phyloP scores from a whole-genome alignment of 352 stramenopile species.

The Saprolegnia diclina region DNA sequence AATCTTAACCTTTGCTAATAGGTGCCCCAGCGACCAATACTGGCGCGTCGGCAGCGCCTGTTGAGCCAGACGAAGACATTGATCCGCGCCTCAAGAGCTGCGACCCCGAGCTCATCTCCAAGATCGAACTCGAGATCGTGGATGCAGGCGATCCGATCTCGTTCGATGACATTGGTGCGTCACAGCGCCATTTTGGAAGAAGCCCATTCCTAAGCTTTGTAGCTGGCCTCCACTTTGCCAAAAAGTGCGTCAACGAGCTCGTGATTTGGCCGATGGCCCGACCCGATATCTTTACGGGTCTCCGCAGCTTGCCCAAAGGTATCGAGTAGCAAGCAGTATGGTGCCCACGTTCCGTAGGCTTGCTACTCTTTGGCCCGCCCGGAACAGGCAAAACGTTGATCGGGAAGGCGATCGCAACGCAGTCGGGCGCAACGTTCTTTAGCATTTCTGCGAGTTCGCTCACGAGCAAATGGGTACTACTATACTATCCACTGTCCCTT shows the following conservation, averaged over 20 bases:
- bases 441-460: slow-evolving; percentile 98
- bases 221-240: slow-evolving; percentile 95
- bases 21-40: background rate
- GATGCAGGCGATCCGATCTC: slow-evolving; percentile 88
- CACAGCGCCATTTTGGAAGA: too few species aligned
- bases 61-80: slow-evolving; percentile 64
- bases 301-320: slow-evolving; percentile 89
- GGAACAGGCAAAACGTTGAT: slow-evolving; percentile 98
- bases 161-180: slow-evolving; percentile 95
- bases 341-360: slow-evolving; percentile 41
- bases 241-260: slow-evolving; percentile 96
- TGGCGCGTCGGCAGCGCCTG: background rate
- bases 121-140: slow-evolving; percentile 97
- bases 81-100: slow-evolving; percentile 91
- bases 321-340: slow-evolving; percentile 1
- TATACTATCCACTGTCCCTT: background rate
- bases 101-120: slow-evolving; percentile 93
- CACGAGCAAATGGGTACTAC: slow-evolving; percentile 96
- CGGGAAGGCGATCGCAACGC: slow-evolving; percentile 98
- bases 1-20: background rate
- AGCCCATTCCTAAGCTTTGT: slow-evolving; percentile 7
- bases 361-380: slow-evolving; percentile 94
- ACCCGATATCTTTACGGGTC: slow-evolving; percentile 96
- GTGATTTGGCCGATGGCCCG: slow-evolving; percentile 98
- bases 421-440: slow-evolving; percentile 98